phyloP scores from a whole-genome alignment of 257 asterid genomes.

The Craterostigma plantagineum region DNA sequence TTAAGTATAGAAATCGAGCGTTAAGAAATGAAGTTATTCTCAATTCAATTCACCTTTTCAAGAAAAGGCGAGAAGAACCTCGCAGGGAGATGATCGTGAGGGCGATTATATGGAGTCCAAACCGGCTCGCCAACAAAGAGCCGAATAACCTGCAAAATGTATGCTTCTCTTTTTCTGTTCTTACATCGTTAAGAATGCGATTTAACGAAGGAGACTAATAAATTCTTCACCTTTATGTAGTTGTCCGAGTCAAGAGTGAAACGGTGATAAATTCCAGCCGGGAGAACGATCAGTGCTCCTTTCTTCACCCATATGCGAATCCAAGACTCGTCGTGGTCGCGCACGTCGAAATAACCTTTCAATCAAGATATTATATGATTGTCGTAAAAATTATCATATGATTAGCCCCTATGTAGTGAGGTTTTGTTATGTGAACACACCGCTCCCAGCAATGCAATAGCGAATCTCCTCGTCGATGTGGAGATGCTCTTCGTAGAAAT shows the following conservation, averaged over 20 bases:
- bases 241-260: conserved; percentile 51
- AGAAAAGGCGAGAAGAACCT: conserved; percentile 22
- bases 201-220: background rate
- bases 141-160: conserved; percentile 41
- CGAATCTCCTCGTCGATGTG: conserved; percentile 85
- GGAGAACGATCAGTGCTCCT: conserved; percentile 61
- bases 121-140: conserved; percentile 71
- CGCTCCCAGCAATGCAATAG: conserved; percentile 68
- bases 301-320: conserved; percentile 61
- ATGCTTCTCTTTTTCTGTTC: background rate
- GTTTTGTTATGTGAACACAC: conserved; percentile 14
- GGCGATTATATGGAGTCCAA: conserved; percentile 73
- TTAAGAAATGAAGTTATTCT: no score
- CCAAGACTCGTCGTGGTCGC: conserved; percentile 46
- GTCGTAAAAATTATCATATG: background rate
- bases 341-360: conserved; percentile 64
- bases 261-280: conserved; percentile 78
- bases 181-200: background rate
- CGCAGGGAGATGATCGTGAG: conserved; percentile 62
- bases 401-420: background rate
- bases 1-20: no score
- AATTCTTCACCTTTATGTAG: conserved; percentile 36
- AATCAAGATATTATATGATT: background rate
- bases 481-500: conserved; percentile 56
- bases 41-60: no score